Conservation (phyloP, 371 early-diverging fungal genomes). For the Zopfochytrium polystomum region DNA sequence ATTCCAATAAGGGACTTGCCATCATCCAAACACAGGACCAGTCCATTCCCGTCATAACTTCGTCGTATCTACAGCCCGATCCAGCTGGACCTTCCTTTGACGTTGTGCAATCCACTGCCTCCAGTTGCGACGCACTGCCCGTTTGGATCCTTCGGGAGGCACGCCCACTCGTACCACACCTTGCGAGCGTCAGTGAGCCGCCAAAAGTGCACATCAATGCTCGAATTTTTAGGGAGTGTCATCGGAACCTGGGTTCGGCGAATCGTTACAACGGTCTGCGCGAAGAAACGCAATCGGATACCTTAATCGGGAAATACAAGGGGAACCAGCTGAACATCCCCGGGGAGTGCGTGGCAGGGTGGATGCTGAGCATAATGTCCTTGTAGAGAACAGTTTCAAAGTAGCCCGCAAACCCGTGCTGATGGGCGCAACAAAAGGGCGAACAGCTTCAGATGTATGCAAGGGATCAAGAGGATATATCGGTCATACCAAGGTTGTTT, state of each 20-base stretch:
- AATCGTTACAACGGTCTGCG: no score
- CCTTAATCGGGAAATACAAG: constrained; percentile 88
- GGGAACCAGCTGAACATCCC: constrained; percentile 98
- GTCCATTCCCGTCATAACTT: no score
- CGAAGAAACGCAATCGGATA: no score
- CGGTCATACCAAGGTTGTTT: constrained; percentile 56
- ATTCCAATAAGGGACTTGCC: no score
- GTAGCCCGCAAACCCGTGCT: constrained; percentile 92
- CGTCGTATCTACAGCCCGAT: constrained; percentile 42
- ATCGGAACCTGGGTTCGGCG: constrained; percentile 77
- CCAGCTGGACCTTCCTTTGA: constrained; percentile 41
- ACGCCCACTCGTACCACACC: constrained; percentile 94
- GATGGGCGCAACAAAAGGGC: no score
- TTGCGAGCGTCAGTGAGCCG: constrained; percentile 67
- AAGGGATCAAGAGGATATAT: neutral
- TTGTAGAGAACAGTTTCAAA: constrained; percentile 87
- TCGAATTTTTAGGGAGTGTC: constrained; percentile 55
- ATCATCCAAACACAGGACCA: no score
- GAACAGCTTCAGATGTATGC: no score
- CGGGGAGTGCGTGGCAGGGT: constrained; percentile 79
- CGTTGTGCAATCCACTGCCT: constrained; percentile 40
- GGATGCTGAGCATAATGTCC: constrained; percentile 78
- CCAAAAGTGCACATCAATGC: constrained; percentile 80
- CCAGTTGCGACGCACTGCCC: constrained; percentile 41
- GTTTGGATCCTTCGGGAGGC: constrained; percentile 23